Percentiles rank a stretch among this genome's conserved stretches.
These are phyloP conservation scores for Nigrospora oryzae DNA, from an alignment of 2,329 filamentous ascomycete species.

Conservation along the genomic window DNA sequence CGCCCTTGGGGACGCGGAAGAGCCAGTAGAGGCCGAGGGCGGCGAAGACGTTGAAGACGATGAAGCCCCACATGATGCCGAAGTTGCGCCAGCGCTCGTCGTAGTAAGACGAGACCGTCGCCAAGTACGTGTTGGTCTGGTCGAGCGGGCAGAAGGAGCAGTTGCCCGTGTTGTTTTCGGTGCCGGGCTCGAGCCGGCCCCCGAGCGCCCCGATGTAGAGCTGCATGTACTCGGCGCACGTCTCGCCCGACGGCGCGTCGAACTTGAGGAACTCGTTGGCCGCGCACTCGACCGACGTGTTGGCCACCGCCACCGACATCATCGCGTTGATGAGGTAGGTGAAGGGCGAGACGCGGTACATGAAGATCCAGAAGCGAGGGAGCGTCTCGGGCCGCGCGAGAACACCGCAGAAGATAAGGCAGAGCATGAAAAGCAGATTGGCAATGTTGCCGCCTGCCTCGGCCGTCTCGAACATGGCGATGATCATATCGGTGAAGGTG, in stretches of 20 bases:
- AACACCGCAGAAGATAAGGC: conserved; percentile 66
- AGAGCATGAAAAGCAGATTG: conserved; percentile 62
- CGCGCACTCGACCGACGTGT: conserved; percentile 49
- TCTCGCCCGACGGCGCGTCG: conserved; percentile 40
- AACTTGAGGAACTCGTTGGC: conserved; percentile 55
- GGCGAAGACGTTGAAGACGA: conserved; percentile 40
- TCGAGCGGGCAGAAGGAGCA: conserved; percentile 31
- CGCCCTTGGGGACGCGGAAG: conserved; percentile 26
- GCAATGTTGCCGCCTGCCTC: conserved; percentile 67
- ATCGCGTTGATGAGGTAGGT: conserved; percentile 63
- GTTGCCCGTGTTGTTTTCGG: conserved; percentile 27
- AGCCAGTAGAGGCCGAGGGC: conserved; percentile 42
- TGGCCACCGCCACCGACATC: conserved; percentile 52
- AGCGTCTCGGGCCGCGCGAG: conserved; percentile 50
- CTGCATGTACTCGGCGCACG: conserved; percentile 46
- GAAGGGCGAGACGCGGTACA: conserved; percentile 64
- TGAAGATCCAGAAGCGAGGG: conserved; percentile 66
- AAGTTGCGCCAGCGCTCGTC: conserved; percentile 42
- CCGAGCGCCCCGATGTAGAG: conserved; percentile 33
- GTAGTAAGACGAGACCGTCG: conserved; percentile 31
- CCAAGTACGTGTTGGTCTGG: conserved; percentile 23
- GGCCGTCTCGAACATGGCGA: conserved; percentile 63
- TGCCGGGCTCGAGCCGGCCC: conserved; percentile 23
- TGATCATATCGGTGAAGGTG: conserved; percentile 69
- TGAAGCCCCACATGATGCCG: conserved; percentile 41